phyloP scores from a whole-genome alignment of 73 alveolate species.

The Tetrahymena malaccensis region DNA sequence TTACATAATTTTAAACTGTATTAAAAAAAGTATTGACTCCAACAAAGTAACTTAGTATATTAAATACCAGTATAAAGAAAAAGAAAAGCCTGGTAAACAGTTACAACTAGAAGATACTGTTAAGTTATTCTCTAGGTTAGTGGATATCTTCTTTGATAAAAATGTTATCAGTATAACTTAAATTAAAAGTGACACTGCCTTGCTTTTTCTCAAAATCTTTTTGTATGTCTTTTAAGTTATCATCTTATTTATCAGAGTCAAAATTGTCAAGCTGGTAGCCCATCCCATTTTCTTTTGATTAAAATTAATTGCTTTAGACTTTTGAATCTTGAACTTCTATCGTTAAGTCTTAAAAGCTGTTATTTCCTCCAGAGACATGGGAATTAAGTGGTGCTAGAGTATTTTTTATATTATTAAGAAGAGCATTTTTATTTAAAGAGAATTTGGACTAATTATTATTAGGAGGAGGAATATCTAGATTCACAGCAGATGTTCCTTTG shows the following conservation, averaged over 20 bases:
- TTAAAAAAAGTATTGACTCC: neutral
- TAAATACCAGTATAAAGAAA: neutral
- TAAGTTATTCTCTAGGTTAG: neutral
- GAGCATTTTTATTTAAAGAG: neutral
- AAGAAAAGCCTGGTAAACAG: neutral
- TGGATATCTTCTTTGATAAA: neutral
- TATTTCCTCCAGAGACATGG: neutral
- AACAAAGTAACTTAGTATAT: neutral
- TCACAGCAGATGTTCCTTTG: neutral
- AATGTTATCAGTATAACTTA: neutral
- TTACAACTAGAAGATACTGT: neutral
- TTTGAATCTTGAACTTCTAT: neutral
- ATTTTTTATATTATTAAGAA: neutral
- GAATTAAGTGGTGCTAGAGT: neutral
- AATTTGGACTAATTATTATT: neutral
- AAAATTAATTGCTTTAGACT: neutral
- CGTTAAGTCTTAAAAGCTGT: neutral
- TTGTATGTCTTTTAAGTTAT: neutral
- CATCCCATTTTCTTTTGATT: neutral
- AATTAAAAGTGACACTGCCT: neutral
- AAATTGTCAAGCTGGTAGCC: neutral
- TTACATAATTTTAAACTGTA: neutral
- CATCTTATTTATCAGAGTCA: neutral
- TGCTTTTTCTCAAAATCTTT: neutral
- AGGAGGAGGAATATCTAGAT: neutral